Evolutionary conservation across 495 filamentous ascomycete genomes (phyloP).

Genomic region (Annulohypoxylon stygium): DNA sequence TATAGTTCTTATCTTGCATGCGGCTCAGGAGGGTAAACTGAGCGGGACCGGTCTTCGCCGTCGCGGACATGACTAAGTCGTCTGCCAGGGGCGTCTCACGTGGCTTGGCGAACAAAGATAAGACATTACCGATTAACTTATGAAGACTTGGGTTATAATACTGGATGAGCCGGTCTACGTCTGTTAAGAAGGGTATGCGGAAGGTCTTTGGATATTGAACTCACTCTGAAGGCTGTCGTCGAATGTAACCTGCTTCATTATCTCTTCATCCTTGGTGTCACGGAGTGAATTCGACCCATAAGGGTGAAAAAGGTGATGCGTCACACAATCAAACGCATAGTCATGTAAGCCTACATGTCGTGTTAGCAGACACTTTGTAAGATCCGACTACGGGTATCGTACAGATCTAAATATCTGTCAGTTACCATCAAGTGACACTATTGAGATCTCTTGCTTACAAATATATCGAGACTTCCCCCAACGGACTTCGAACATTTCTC

Average conservation of each 20-base stretch:
- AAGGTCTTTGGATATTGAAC: slow-evolving; percentile 9
- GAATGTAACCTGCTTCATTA: slow-evolving; percentile 75
- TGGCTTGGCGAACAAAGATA: slow-evolving; percentile 60
- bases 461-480: slow-evolving; percentile 66
- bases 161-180: slow-evolving; percentile 57
- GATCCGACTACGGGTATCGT: not conserved
- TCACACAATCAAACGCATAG: slow-evolving; percentile 75
- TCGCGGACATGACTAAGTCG: slow-evolving; percentile 57
- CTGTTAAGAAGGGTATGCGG: not conserved
- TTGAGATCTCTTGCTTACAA: slow-evolving; percentile 58
- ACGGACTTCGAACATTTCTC: slow-evolving; percentile 60
- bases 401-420: slow-evolving; percentile 36
- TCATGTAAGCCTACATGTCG: slow-evolving; percentile 61
- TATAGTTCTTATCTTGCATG: slow-evolving; percentile 51
- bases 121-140: slow-evolving; percentile 52
- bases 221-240: slow-evolving; percentile 73
- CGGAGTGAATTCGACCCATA: slow-evolving; percentile 69
- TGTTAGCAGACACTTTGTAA: slow-evolving; percentile 6
- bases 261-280: slow-evolving; percentile 62
- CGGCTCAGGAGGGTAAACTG: slow-evolving; percentile 62
- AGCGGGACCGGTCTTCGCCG: slow-evolving; percentile 50
- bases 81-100: slow-evolving; percentile 62
- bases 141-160: slow-evolving; percentile 59
- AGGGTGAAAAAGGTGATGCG: slow-evolving; percentile 74
- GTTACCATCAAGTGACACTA: slow-evolving; percentile 29